A percentile compares a stretch with the other conserved stretches of the same genome.
Conservation (phyloP, 148 eudicot genomes). For the Dianthus caryophyllus region DNA sequence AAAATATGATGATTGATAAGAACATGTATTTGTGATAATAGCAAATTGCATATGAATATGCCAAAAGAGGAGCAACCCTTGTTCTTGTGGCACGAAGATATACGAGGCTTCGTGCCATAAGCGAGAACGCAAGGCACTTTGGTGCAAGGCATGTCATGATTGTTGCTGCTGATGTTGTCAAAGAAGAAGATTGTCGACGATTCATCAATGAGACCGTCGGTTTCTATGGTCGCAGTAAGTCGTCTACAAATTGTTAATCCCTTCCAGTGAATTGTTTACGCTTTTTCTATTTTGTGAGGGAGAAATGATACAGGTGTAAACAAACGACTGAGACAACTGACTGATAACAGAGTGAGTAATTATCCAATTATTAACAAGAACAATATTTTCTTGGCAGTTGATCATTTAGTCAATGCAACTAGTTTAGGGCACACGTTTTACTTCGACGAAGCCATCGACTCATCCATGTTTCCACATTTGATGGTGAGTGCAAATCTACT, state of each 20-base stretch:
- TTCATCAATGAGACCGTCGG: slow-evolving; percentile 63
- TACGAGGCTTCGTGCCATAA: slow-evolving; percentile 56
- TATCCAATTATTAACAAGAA: no score
- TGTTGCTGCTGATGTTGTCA: slow-evolving; percentile 89
- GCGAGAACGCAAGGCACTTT: slow-evolving; percentile 59
- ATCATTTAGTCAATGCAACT: slow-evolving; percentile 86
- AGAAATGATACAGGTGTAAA: no score
- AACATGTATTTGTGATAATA: slow-evolving; percentile 11
- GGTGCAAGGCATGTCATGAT: slow-evolving; percentile 80
- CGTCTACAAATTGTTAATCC: background rate
- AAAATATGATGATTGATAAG: no score
- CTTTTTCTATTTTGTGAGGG: no score
- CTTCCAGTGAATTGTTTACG: no score
- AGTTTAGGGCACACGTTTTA: slow-evolving; percentile 83
- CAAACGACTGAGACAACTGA: no score
- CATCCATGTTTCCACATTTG: slow-evolving; percentile 67
- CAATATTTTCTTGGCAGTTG: slow-evolving; percentile 44
- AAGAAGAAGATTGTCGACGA: slow-evolving; percentile 86
- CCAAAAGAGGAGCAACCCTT: slow-evolving; percentile 65
- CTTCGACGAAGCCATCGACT: slow-evolving; percentile 79
- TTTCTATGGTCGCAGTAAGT: slow-evolving; percentile 63
- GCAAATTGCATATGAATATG: slow-evolving; percentile 95
- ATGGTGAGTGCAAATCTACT: slow-evolving; percentile 39
- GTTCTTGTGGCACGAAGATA: slow-evolving; percentile 81
- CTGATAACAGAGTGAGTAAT: no score